Base-by-base conservation (phyloP, 805 yeast species). In the Zygoascus flipseniorum region DNA sequence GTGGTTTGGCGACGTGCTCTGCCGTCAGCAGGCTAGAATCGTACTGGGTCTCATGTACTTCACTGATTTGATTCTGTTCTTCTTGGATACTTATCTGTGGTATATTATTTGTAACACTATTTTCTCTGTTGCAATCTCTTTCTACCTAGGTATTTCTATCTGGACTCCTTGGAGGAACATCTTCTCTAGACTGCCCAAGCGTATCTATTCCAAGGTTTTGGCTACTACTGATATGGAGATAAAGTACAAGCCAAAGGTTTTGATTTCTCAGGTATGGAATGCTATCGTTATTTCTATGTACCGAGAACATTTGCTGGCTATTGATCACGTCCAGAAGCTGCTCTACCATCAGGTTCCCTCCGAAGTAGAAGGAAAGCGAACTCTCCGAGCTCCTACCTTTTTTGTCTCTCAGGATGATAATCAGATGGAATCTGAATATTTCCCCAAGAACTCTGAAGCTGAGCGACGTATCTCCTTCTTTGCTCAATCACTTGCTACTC, bases 111-210 rank as follows among this genome's bases (percentile, higher is more conserved):
- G 86, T 71, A 93, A 92, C 81, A 86, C 96, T 72, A 80, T 89
- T 62, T 90, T 89, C 82, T 92, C 98, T 57, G 89, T 93, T 66
- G 97, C 96, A 64, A 88, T 96, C 70, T 93, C 99, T 14, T 93
- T 93, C 80, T 93, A 92, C 79, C 80, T 95, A 72, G 99, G 99
- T 85, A 90, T 93, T 65, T 93, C 99, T 47, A 92, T 93, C 61
- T 82, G 90, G 78, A 93, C 99, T 43, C 99, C 99, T 58, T 93
- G 99, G 99, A 88, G 98, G 82, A 93, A 95, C 71, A 90, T 93
- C 63, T 93, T 92, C 78, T 84, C 97, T 52, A 85, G 99, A 73
- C 77, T 93, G 69, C 99, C 99, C 69, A 93, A 93, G 83, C 89
- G 99, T 83, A 89, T 93, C 62, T 95, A 93, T 78, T 89, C 97